Conservation (phyloP, 441 rosid species). For the Melastoma candidum region DNA sequence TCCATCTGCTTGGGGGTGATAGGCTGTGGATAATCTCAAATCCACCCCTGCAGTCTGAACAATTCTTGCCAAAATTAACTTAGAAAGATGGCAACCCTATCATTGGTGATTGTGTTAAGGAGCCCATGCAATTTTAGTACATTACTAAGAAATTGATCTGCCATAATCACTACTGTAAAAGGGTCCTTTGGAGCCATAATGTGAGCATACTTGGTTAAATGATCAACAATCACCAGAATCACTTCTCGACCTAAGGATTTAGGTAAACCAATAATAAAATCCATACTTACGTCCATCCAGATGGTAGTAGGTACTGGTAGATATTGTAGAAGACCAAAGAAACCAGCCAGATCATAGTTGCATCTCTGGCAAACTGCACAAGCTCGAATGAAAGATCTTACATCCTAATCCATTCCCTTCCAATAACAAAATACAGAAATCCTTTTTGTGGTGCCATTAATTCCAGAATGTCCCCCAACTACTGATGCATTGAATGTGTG, state of each 20-base stretch:
- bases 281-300: slow-evolving; percentile 1
- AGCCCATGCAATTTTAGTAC: slow-evolving; percentile 4
- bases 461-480: background rate
- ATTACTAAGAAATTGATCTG: background rate
- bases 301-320: background rate
- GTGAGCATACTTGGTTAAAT: background rate
- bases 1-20: slow-evolving; percentile 1
- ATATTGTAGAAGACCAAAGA: background rate
- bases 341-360: background rate
- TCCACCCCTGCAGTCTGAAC: background rate
- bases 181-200: background rate
- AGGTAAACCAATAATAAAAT: slow-evolving; percentile 5
- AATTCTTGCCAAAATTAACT: background rate
- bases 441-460: background rate
- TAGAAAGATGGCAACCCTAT: background rate
- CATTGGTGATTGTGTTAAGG: background rate
- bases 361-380: background rate
- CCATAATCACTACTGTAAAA: background rate
- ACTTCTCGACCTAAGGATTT: background rate
- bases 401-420: background rate
- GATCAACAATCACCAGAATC: slow-evolving; percentile 11
- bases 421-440: background rate
- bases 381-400: background rate
- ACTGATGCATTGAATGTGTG: background rate
- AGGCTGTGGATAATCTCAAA: background rate